phyloP scores from a whole-genome alignment of 1,284 basidiomycete genomes.

The Fomitopsis betulina region DNA sequence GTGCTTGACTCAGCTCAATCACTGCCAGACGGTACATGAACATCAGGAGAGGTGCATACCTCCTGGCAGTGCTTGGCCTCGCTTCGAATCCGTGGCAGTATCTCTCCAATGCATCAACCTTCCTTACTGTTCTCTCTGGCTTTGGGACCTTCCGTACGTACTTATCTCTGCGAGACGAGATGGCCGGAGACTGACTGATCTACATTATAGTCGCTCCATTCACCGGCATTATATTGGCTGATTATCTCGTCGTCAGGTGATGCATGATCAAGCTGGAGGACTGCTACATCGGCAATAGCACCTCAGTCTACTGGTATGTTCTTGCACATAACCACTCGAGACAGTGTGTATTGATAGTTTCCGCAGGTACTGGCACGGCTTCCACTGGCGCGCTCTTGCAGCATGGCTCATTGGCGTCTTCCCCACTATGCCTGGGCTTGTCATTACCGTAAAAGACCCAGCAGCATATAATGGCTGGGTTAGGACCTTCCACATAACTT shows the following conservation, averaged over 20 bases:
- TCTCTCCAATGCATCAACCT: constrained; percentile 5
- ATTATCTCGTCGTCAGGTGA: constrained; percentile 4
- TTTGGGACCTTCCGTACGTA: constrained; percentile 4
- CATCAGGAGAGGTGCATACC: constrained; percentile 6
- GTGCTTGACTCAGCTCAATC: neutral
- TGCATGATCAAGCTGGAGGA: constrained; percentile 6
- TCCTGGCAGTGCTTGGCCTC: constrained; percentile 3
- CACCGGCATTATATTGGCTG: constrained; percentile 6
- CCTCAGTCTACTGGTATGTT: constrained; percentile 3
- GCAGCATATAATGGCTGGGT: constrained; percentile 3
- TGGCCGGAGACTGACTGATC: neutral
- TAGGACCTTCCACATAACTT: constrained; percentile 5
- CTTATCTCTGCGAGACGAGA: neutral
- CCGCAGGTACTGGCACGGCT: constrained; percentile 6
- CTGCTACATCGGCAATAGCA: constrained; percentile 4
- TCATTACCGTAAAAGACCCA: constrained; percentile 4
- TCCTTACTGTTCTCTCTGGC: constrained; percentile 5
- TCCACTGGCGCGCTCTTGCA: constrained; percentile 5
- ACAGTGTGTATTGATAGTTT: neutral
- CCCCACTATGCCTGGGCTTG: constrained; percentile 5
- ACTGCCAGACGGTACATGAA: constrained; percentile 4
- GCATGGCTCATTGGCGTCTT: constrained; percentile 6
- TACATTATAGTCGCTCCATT: neutral
- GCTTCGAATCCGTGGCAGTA: constrained; percentile 8
- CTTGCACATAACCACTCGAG: neutral